Evolutionary conservation across 352 stramenopile species (phyloP), one percentile per base, ranked within the genome.

Genomic region (Phytophthora cajani): DNA sequence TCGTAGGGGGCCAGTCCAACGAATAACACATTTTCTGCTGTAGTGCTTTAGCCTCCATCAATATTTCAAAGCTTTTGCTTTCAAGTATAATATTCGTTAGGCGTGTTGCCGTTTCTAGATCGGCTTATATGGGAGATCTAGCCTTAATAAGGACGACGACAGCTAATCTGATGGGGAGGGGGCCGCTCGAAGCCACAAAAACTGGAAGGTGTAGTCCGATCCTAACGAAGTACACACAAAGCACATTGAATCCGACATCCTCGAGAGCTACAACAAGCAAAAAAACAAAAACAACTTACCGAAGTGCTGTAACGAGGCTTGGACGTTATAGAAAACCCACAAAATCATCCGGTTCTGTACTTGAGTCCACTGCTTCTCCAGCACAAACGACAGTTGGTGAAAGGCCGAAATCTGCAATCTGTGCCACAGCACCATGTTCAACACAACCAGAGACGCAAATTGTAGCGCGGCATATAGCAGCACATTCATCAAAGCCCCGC

Each of bases 371-470:
- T 85, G 69, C 16, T 51, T 71, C 23, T 69, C 53, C 16, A 88
- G 54, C 25, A 86, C 72, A 46, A 88, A 84, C n/a, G 68, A 71
- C 5, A 88, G 56, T 12, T 82, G 70, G 1, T 52, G 50, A 12
- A 80, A 16, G 8, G 64, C 42, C 0, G 71, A 75, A 23, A 88
- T 25, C 2, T 25, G 32, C 9, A 84, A 60, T 19, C 68, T 74
- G 0, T 38, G 50, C 17, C 46, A 51, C 6, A 84, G 36, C 23
- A 76, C 1, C 11, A 72, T 16, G 4, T 50, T 52, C 16, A 85
- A 59, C 0, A 75, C 16, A n/a, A 84, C 1, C 36, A 88, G 58
- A 25, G 75, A 85, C 2, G 61, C 7, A 4, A 88, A 17, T 51
- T 86, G 75, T 3, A 88, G 57, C 12, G 38, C 11, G 21, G 47